A percentile compares a stretch with the other conserved stretches of the same genome.
phyloP scores from a whole-genome alignment of 176 grass and related monocot genomes.

The Rhynchospora pubera region DNA sequence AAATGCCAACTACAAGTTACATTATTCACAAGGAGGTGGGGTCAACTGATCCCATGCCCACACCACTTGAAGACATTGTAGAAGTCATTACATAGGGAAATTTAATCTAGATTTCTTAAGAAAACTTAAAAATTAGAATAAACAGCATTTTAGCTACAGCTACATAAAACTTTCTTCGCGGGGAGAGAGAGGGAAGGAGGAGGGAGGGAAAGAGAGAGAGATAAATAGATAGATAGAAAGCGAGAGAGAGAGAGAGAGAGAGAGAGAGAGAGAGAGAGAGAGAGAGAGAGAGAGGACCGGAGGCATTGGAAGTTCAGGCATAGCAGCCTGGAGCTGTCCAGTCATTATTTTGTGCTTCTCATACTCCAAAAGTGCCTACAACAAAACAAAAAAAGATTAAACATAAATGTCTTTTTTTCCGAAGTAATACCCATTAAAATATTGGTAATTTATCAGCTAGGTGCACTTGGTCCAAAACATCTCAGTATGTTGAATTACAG shows the following conservation, averaged over 20 bases:
- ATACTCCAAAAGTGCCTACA: conserved; percentile 97
- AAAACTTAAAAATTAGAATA: background rate
- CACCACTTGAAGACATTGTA: background rate
- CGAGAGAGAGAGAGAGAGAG: too few species aligned
- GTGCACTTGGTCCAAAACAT: background rate
- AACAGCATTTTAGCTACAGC: background rate
- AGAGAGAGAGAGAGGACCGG: background rate
- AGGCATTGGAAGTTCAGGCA: conserved; percentile 46
- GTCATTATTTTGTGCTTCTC: conserved; percentile 94
- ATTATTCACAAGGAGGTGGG: background rate
- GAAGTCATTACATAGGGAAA: background rate
- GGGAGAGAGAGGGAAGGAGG: too few species aligned
- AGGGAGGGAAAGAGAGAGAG: too few species aligned
- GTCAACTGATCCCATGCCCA: background rate
- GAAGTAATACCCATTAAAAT: background rate
- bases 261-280: background rate
- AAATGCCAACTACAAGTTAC: background rate
- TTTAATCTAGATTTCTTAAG: background rate
- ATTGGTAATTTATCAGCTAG: background rate
- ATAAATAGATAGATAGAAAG: too few species aligned
- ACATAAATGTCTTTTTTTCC: background rate
- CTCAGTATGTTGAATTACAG: background rate
- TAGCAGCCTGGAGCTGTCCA: conserved; percentile 63
- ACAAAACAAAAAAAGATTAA: conserved; percentile 8
- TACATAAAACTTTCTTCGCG: background rate